These are phyloP conservation scores for Dendrostoma leiphaemia DNA, from an alignment of 2,329 filamentous ascomycete species.

Conservation along the genomic window DNA sequence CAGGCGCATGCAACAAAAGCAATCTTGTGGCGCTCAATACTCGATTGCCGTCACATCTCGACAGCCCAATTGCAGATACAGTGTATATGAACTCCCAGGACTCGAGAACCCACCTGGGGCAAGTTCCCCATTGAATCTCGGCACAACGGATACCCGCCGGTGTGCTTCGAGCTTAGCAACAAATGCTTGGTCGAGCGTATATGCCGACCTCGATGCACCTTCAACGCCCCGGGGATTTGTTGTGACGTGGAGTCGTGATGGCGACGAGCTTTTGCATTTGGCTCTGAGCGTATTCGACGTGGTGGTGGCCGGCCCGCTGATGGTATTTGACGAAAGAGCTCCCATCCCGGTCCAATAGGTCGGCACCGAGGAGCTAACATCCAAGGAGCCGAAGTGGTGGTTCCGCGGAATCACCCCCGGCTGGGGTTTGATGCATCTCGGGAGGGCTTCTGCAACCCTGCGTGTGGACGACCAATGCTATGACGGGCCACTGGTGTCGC, in stretches of 20 bases:
- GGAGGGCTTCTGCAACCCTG: slow-evolving; percentile 15
- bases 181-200: neutral
- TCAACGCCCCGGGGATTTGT: neutral
- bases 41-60: slow-evolving; percentile 13
- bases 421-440: slow-evolving; percentile 14
- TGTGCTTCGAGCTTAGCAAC: neutral
- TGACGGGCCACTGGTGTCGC: slow-evolving; percentile 1
- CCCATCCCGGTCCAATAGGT: slow-evolving; percentile 1
- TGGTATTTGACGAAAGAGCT: slow-evolving; percentile 12
- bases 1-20: neutral
- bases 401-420: slow-evolving; percentile 5
- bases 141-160: neutral
- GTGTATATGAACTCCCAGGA: neutral
- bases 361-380: slow-evolving; percentile 5
- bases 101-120: slow-evolving; percentile 1
- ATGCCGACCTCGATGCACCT: neutral
- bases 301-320: slow-evolving; percentile 7
- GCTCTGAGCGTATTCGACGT: neutral
- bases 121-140: neutral
- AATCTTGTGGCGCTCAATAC: slow-evolving; percentile 6
- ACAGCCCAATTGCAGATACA: slow-evolving; percentile 8
- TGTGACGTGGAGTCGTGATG: slow-evolving; percentile 3
- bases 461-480: slow-evolving; percentile 7
- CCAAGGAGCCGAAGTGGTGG: slow-evolving; percentile 10
- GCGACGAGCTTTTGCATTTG: neutral